Base-by-base conservation (phyloP, 2,329 filamentous ascomycete species). In the Beauveria sp. region DNA sequence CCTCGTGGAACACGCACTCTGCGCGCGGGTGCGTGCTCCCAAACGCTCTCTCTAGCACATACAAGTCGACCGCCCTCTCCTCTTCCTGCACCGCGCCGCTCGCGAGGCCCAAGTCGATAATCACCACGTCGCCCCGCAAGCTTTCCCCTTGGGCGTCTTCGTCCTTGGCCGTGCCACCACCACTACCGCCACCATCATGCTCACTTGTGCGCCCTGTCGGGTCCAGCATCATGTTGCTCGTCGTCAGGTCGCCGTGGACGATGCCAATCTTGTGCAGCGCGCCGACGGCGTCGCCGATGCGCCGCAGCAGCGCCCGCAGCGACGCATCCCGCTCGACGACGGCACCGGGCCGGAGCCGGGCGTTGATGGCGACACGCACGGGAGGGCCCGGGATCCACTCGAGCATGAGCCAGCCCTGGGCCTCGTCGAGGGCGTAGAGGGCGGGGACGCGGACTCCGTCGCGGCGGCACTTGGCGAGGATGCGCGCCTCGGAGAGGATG, bases 61-160 rank as follows among this genome's bases (percentile, higher is more conserved):
- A 99, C 60, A 99, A 75, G 78, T 99, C 95, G 45, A 99, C 95
- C 0, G 95, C 95, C 61, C 93, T 84, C 72, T 99, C 95, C 76
- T 99, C 95, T 61, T 97, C 93, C 66, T 90, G 86, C 20, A 85
- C 77, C 64, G 87, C 90, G 75, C 93, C 89, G 67, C 84, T 88
- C 16, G 93, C 92, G 22, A 99, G 84, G 0, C 95, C 95, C 71
- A 99, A 96, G 76, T 99, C 95, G 72, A 98, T 98, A 43, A 98
- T 79, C 24, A 96, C 87, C 62, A 99, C 83, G 59, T 96, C 88
- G 2, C 91, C 93, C 1, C 84, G 80, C 62, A 87, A 69, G 2
- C 68, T 63, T 12, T 65, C 34, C 34, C 14, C 34, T 38, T 28
- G 66, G n/a, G 65, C 60, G 31, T 67, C 66, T 9, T 14, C 66